These are phyloP conservation scores for Podospora appendiculata DNA, from an alignment of 495 filamentous ascomycete genomes.

Conservation along the genomic window DNA sequence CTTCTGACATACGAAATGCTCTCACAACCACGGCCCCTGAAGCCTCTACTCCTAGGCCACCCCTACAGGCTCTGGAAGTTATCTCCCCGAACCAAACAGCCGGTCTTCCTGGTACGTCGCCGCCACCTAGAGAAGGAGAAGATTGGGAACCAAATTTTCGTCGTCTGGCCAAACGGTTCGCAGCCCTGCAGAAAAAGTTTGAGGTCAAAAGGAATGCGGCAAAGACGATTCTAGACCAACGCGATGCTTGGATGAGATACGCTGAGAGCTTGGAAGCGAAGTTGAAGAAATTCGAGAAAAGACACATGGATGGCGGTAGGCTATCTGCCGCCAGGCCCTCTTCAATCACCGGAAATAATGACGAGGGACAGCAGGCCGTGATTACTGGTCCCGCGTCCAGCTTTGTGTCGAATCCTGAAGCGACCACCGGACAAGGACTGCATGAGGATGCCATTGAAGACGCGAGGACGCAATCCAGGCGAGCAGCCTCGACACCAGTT, in stretches of 20 bases:
- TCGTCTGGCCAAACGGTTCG: constrained; percentile 13
- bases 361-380: neutral
- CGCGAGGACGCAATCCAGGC: neutral
- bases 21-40: too few species aligned
- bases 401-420: constrained; percentile 9
- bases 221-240: constrained; percentile 4
- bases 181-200: constrained; percentile 16
- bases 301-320: neutral
- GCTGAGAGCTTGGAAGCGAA: constrained; percentile 17
- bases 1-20: too few species aligned
- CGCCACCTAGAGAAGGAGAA: too few species aligned
- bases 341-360: neutral
- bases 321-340: too few species aligned
- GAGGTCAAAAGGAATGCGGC: constrained; percentile 2
- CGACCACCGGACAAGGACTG: neutral
- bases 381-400: neutral
- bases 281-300: constrained; percentile 14
- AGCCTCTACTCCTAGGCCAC: too few species aligned
- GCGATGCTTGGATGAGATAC: constrained; percentile 21
- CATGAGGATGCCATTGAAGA: neutral
- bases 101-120: too few species aligned
- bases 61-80: too few species aligned
- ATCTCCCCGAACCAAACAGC: too few species aligned
- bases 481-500: constrained; percentile 1
- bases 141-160: neutral